Base-by-base conservation (phyloP, 495 filamentous ascomycete species). In the Neurospora sp. region DNA sequence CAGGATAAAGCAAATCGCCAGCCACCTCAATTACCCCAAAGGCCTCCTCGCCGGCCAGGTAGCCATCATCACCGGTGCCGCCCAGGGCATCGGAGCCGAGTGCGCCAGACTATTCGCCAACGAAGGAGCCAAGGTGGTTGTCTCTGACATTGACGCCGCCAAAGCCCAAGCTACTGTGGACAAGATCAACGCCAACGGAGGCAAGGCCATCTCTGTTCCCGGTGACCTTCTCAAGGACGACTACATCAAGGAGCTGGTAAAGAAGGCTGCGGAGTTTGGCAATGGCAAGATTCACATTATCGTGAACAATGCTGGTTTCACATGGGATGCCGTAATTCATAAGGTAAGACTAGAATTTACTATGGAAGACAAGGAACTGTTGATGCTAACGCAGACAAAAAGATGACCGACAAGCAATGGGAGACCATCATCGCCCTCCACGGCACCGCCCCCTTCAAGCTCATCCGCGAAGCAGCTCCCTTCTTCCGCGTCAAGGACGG, bases 361-460 rank as follows among this genome's bases (percentile, higher is more conserved):
- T n/a, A n/a, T n/a, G n/a, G n/a, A n/a, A n/a, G n/a, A n/a, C n/a
- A n/a, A 71, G 23, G 20, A 16, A 8, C 2, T 38, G 39, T 39
- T 49, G 20, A 39, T 23, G 14, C 20, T 75, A 18, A 74, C 72
- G 5, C 3, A n/a, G 3, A 20, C 41, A n/a, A 18, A 6, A 78
- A 92, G 90, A 95, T 92, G 85, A 93, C 91, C 18, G 92, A 96
- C 84, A 94, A 93, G 80, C 93, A 96, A 88, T 96, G 92, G 93
- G 89, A 94, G 69, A 94, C 91, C 71, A 97, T 96, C 78, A 81
- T 95, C 12, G 88, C 90, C 39, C 85, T 96, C 27, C 93, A 96
- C 86, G 89, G 87, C 78, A 95, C 91, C 12, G 92, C 90, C 2
- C 93, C 93, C 40, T 96, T 97, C 86, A 91, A 90, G 74, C 89